Base-by-base conservation (phyloP, 2,329 filamentous ascomycete species). In the Fusarium tricinctum region DNA sequence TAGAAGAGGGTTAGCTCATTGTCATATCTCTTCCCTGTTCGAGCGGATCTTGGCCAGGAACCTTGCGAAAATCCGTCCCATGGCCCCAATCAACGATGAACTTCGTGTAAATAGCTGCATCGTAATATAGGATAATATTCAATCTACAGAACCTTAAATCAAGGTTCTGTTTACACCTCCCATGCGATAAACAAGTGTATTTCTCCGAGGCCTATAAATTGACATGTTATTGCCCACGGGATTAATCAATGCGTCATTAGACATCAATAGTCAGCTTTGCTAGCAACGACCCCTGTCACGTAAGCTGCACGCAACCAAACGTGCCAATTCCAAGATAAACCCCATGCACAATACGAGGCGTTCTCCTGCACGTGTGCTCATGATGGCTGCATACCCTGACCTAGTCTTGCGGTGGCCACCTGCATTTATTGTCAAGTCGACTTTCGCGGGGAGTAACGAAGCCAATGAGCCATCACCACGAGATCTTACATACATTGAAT, bases 381-480 rank as follows among this genome's bases (percentile, higher is more conserved):
- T n/a, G 13, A 12, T n/a, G 43, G 35, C 4, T 48, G 35, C 28
- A 39, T 44, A 39, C 52, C 46, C 30, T 10, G n/a, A 32, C 48
- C 30, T 48, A 19, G 35, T 22, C 12, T 57, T 8, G 13, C 8
- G 28, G 56, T 54, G 46, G 47, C 46, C 40, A 54, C 35, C 22
- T 17, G n/a, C 20, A 22, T 46, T 19, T 13, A n/a, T 53, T 19
- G 22, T 7, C 28, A 14, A n/a, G 4, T 23, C 8, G 10, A 13
- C 6, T 15, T 10, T 20, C 5, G 22, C 48, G 20, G 22, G 38
- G 19, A 35, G 0, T 3, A 22, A 17, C 2, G 26, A 63, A 7
- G 14, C 59, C 59, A 63, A 63, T 63, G 10, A 57, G 43, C 38
- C 32, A 49, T 22, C 19, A 63, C 43, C 58, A 63, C 59, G 59